phyloP scores from a whole-genome alignment of 192 early-diverging fungal genomes.

The Gaertneriomyces semiglobifer region DNA sequence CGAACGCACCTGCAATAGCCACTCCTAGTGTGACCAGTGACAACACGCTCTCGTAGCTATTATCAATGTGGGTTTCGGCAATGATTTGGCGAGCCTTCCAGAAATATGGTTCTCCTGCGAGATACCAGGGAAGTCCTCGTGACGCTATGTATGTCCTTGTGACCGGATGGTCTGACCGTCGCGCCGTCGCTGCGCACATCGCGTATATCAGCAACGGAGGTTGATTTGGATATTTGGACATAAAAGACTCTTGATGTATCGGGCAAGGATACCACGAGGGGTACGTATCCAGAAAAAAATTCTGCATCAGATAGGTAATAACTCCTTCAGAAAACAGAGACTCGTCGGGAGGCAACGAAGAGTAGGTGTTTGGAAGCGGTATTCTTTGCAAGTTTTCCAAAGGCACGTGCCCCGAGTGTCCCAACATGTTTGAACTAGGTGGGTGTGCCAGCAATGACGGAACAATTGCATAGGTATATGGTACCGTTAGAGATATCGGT shows the following conservation, averaged over 20 bases:
- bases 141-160: slow-evolving; percentile 17
- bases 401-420: not conserved
- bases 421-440: not conserved
- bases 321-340: slow-evolving; percentile 13
- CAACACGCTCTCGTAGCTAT: slow-evolving; percentile 13
- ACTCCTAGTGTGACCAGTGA: slow-evolving; percentile 16
- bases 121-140: slow-evolving; percentile 11
- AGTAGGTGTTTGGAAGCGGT: slow-evolving; percentile 11
- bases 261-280: slow-evolving; percentile 23
- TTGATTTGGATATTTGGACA: slow-evolving; percentile 9
- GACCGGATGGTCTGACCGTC: slow-evolving; percentile 18
- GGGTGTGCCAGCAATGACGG: not conserved
- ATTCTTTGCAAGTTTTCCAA: not conserved
- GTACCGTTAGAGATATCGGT: not conserved
- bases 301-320: slow-evolving; percentile 16
- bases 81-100: slow-evolving; percentile 7
- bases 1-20: slow-evolving; percentile 1
- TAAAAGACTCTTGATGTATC: slow-evolving; percentile 18
- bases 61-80: not conserved
- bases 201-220: slow-evolving; percentile 12
- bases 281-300: slow-evolving; percentile 13
- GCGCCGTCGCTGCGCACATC: slow-evolving; percentile 24
- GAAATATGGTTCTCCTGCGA: slow-evolving; percentile 21
- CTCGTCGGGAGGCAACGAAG: slow-evolving; percentile 11
- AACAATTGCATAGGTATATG: not conserved